Base-by-base conservation (phyloP, 1,139 yeast genomes). In the Tardiomyces digboiensis region DNA sequence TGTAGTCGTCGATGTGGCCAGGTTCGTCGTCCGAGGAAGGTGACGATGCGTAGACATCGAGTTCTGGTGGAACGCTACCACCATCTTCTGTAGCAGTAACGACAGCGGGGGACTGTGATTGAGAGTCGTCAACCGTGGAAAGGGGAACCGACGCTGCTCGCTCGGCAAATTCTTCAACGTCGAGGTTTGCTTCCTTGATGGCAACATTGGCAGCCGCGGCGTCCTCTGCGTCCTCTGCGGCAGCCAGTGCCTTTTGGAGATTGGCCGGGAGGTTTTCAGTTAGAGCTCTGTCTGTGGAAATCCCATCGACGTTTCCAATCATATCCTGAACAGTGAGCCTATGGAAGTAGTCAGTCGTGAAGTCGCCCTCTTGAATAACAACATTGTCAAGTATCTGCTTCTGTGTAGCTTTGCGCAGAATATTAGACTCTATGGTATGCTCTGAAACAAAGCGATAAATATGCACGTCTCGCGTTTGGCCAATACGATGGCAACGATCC, bases 401-500 rank as follows among this genome's bases (percentile, higher is more conserved):
- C 64, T 91, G 98, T 56, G 91, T 89, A 1, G 98, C 97, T 62
- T 93, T 91, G 56, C 80, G 80, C 64, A 93, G 74, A 53, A 93
- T 93, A 65, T 93, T 93, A 29, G 95, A 85, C 65, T 93, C 99
- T 51, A 93, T 91, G 3, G 98, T 93, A 66, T 79, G 88, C 65
- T 93, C 98, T 19, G 95, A 85, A 23, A 93, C 97, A 66, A 93
- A 84, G 49, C 99, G 72, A 67, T 93, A 93, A 45, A 93, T 91
- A 61, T 93, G 98, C 36, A 93, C 99, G 60, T 93, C 98, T 55
- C 98, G 75, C 19, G 95, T 87, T 61, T 93, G 99, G 3, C 99
- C 99, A 60, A 93, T 93, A 70, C 99, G 82, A 64, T 93, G 99
- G 67, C 98, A 91, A 62, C 99, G 80, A 66, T 93, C 99, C 64